Percentiles rank a stretch among this genome's conserved stretches.
These are phyloP conservation scores for Mycocentrospora acerina DNA, from an alignment of 2,329 filamentous ascomycete species.

Conservation along the genomic window DNA sequence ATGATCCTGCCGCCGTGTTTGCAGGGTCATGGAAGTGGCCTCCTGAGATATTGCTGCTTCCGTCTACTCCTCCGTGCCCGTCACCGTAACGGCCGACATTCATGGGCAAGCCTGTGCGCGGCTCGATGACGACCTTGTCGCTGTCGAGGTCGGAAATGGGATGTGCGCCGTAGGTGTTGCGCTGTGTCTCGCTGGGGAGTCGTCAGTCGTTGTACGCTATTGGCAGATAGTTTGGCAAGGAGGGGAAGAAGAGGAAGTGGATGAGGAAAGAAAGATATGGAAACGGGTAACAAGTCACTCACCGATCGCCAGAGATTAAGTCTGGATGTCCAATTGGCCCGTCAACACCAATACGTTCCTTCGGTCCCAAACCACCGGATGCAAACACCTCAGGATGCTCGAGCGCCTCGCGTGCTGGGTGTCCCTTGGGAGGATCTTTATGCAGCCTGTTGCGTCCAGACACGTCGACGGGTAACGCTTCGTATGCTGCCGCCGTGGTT, in stretches of 20 bases:
- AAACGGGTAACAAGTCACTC: constrained; percentile 9
- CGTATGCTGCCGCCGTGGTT: constrained; percentile 19
- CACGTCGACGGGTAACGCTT: constrained; percentile 8
- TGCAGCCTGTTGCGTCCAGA: constrained; percentile 42
- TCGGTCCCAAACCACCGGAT: constrained; percentile 10
- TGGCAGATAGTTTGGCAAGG: background rate
- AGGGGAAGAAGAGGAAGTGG: too few relatives aligned
- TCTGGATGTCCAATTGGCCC: constrained; percentile 30
- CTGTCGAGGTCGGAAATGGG: constrained; percentile 16
- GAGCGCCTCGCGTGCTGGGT: constrained; percentile 33
- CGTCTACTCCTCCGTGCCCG: constrained; percentile 43
- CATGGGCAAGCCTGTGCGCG: constrained; percentile 45
- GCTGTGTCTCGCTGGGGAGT: constrained; percentile 15
- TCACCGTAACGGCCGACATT: constrained; percentile 43
- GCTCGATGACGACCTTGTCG: constrained; percentile 35
- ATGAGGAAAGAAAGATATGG: too few relatives aligned
- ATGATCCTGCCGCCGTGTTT: too few relatives aligned
- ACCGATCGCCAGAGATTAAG: constrained; percentile 31
- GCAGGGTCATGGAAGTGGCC: constrained; percentile 13
- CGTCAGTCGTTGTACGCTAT: constrained; percentile 2
- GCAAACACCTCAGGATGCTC: constrained; percentile 10
- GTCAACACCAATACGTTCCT: constrained; percentile 33
- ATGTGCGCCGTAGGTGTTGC: constrained; percentile 24
- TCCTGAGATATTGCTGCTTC: constrained; percentile 8
- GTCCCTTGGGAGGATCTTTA: constrained; percentile 44